These are phyloP conservation scores for Colletotrichum camelliae DNA, from an alignment of 2,329 filamentous ascomycete genomes.

Conservation along the genomic window DNA sequence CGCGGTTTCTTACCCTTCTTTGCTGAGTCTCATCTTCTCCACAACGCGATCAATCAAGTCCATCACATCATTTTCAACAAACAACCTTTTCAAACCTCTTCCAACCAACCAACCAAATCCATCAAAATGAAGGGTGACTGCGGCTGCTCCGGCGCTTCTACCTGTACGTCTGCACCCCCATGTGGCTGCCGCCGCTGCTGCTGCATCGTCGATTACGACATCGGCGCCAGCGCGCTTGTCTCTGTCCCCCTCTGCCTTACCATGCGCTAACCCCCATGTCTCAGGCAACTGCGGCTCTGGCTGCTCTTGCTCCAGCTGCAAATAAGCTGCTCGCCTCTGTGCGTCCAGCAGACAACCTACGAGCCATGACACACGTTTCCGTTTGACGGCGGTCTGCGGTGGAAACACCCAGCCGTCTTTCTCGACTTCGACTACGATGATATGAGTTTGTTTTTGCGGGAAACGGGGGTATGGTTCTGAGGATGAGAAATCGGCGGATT, in stretches of 20 bases:
- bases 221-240: background rate
- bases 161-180: conserved; percentile 8
- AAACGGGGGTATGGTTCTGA: background rate
- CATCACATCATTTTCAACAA: conserved; percentile 8
- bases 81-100: background rate
- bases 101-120: conserved; percentile 12
- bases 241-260: background rate
- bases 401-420: background rate
- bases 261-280: conserved; percentile 3
- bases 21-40: background rate
- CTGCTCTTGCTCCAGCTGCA: conserved; percentile 22
- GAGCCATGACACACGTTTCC: background rate
- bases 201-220: background rate
- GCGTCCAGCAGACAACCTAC: background rate
- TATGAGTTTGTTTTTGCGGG: background rate
- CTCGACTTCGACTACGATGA: background rate
- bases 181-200: background rate
- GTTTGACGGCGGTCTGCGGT: background rate
- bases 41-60: conserved; percentile 2
- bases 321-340: background rate
- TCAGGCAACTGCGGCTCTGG: conserved; percentile 25
- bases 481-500: background rate
- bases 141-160: conserved; percentile 26
- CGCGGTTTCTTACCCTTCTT: background rate
- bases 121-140: conserved; percentile 29